Conservation (phyloP, 352 stramenopile genomes). For the Poterioochromonas sp. region DNA sequence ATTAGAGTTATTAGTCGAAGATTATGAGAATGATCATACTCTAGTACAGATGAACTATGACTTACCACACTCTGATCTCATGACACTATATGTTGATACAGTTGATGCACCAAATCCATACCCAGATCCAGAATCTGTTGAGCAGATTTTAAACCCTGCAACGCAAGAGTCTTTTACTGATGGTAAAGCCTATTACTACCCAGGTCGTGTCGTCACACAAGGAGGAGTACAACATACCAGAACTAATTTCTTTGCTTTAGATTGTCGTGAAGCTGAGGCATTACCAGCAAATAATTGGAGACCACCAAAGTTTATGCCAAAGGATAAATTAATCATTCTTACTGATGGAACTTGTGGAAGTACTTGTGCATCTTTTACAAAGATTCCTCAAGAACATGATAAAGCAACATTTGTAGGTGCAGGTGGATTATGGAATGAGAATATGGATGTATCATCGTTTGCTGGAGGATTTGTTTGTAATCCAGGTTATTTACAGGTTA, state of each 20-base stretch:
- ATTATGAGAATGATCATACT: slow-evolving; percentile 36
- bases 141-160: slow-evolving; percentile 36
- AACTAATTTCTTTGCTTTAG: slow-evolving; percentile 35
- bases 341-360: slow-evolving; percentile 37
- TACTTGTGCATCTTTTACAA: slow-evolving; percentile 39
- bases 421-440: slow-evolving; percentile 35
- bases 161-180: slow-evolving; percentile 34
- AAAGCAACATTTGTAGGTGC: slow-evolving; percentile 35
- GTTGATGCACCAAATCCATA: slow-evolving; percentile 36
- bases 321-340: slow-evolving; percentile 31
- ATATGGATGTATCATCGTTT: slow-evolving; percentile 37
- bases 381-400: slow-evolving; percentile 34
- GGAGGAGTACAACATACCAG: slow-evolving; percentile 11
- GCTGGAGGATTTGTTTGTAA: slow-evolving; percentile 37
- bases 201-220: slow-evolving; percentile 33
- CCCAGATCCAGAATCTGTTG: slow-evolving; percentile 28
- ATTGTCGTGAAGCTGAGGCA: slow-evolving; percentile 33
- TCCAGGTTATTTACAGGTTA: slow-evolving; percentile 20
- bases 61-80: slow-evolving; percentile 34
- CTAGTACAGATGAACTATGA: slow-evolving; percentile 38
- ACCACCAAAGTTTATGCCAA: slow-evolving; percentile 29
- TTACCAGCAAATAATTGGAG: slow-evolving; percentile 2
- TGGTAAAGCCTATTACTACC: slow-evolving; percentile 37
- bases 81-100: slow-evolving; percentile 28
- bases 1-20: slow-evolving; percentile 35